Evolutionary conservation across 495 filamentous ascomycete species (phyloP), one percentile per base, ranked within the genome.

Genomic region (Cercophora sp.): DNA sequence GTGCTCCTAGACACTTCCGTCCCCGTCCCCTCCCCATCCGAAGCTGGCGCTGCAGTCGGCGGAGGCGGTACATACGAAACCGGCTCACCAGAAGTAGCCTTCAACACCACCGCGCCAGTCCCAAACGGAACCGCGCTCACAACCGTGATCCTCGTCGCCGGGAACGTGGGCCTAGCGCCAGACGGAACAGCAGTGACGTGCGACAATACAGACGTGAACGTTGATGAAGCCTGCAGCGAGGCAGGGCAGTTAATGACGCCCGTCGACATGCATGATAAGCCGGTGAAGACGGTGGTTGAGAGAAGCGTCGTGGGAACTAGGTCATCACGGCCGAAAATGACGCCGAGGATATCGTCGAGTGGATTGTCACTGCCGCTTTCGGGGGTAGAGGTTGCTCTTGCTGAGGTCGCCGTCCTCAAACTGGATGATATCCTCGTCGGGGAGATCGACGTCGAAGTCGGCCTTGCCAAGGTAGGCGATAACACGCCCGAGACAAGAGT

Each of bases 241-340:
- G 45, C 65, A 0, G 78, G 77, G 51, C 78, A 81, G 57, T 73
- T 70, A 45, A 73, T 47, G 9, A 76, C 34, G 13, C 70, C 72
- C 0, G 68, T 56, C 10, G 66, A 67, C 6, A 64, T 24, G 51
- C 76, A 80, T 15, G 46, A 54, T 16, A 64, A 53, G 22, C 63
- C 76, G 0, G 70, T 74, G 48, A 69, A 72, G 0, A 64, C 61
- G 9, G 63, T 54, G 34, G 60, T 63, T 11, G 63, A 63, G 36
- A 57, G 59, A 11, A 72, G 51, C 24, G 60, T 55, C 10, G 61
- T 26, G 39, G 11, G 56, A 23, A 10, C 57, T 22, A 23, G 65
- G 49, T 19, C 65, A 52, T 8, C 61, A 8, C 10, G 39, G 24
- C 23, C 20, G 43, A 31, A 32, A 66, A 52, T 9, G 62, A 66